These are phyloP conservation scores for Acanthamoeba divionensis DNA, from an alignment of 208 protist species.

Conservation along the genomic window DNA sequence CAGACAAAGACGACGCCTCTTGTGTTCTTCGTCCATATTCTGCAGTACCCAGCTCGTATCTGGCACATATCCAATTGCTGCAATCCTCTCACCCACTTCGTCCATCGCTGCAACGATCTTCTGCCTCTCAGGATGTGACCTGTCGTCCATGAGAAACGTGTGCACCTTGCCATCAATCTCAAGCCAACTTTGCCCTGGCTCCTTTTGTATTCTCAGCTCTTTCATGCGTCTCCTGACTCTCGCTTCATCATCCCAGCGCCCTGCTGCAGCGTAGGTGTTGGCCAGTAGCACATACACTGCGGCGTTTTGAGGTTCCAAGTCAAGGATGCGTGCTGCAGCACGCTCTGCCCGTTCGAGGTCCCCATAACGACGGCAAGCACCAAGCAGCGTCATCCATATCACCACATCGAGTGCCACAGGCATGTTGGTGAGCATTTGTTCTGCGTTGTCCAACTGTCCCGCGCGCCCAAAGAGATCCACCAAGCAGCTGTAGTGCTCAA, in stretches of 20 bases:
- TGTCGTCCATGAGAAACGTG: not conserved
- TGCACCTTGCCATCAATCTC: slow-evolving; percentile 1
- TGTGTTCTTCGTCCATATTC: slow-evolving; percentile 4
- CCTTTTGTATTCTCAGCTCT: not conserved
- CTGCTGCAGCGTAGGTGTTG: not conserved
- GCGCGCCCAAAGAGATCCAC: slow-evolving; percentile 10
- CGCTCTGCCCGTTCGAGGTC: not conserved
- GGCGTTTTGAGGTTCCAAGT: not conserved
- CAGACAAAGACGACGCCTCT: slow-evolving; percentile 2
- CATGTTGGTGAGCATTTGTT: not conserved
- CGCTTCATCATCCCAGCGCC: not conserved
- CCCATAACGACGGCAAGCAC: not conserved
- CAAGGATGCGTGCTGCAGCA: not conserved
- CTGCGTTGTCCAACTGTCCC: not conserved
- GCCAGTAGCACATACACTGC: not conserved
- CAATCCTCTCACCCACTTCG: not conserved
- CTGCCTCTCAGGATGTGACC: not conserved
- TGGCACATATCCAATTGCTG: slow-evolving; percentile 13
- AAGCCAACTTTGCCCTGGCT: slow-evolving; percentile 21
- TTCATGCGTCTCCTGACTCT: not conserved
- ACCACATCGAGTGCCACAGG: not conserved
- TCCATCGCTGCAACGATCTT: not conserved
- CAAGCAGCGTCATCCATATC: not conserved
- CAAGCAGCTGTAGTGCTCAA: not conserved
- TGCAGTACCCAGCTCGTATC: not conserved